phyloP scores from a whole-genome alignment of 768 basidiomycete genomes.

The Serendipita indica region DNA sequence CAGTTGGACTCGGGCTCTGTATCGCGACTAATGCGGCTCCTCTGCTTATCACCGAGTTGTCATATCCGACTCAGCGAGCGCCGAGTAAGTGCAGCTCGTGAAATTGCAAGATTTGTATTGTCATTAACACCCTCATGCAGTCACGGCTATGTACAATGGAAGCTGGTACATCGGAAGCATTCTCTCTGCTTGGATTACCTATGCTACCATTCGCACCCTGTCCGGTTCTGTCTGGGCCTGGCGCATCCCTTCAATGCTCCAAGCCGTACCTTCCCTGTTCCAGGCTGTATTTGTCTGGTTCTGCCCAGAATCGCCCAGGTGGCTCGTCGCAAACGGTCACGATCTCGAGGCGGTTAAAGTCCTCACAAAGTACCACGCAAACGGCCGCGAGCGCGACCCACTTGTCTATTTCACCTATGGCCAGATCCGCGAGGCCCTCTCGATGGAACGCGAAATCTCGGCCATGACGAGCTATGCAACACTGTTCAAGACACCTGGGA shows the following conservation, averaged over 20 bases:
- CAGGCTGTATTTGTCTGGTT: constrained; percentile 43
- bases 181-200: constrained; percentile 32
- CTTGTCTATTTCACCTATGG: constrained; percentile 10
- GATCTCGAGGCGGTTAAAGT: constrained; percentile 32
- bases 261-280: constrained; percentile 36
- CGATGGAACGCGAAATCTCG: constrained; percentile 17
- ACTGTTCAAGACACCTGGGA: constrained; percentile 20
- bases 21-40: constrained; percentile 53
- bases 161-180: constrained; percentile 66
- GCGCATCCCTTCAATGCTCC: constrained; percentile 49
- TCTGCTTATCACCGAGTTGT: constrained; percentile 49
- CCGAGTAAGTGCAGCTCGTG: constrained; percentile 48
- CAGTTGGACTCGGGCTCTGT: constrained; percentile 45
- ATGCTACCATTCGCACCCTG: constrained; percentile 46
- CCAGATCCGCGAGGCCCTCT: constrained; percentile 22
- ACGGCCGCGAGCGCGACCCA: constrained; percentile 24
- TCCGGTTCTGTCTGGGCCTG: constrained; percentile 41
- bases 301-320: constrained; percentile 50
- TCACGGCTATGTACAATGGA: constrained; percentile 25
- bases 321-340: constrained; percentile 45
- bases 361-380: constrained; percentile 46
- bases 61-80: constrained; percentile 56
- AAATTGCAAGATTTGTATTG: constrained; percentile 20
- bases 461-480: constrained; percentile 17
- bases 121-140: constrained; percentile 36